Conservation (phyloP, 768 basidiomycete species). For the Baorangia bicolor region DNA sequence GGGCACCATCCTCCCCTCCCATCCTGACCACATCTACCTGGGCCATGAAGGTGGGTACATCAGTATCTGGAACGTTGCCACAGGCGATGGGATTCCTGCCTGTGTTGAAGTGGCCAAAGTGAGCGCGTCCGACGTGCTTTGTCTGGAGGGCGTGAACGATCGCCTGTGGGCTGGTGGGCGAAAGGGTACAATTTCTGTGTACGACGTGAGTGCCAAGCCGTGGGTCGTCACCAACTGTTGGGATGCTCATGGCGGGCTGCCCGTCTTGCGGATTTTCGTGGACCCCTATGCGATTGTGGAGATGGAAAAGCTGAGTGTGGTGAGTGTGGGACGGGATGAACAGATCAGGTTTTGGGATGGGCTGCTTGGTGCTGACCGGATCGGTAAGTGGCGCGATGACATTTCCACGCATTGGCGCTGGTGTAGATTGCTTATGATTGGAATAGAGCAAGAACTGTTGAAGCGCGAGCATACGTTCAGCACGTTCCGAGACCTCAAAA, state of each 20-base stretch:
- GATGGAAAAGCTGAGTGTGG: constrained; percentile 64
- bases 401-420: background rate
- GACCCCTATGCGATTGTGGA: constrained; percentile 77
- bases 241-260: constrained; percentile 72
- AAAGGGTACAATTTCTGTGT: constrained; percentile 79
- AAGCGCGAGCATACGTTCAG: constrained; percentile 77
- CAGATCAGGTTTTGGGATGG: constrained; percentile 87
- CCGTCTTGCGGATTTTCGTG: constrained; percentile 62
- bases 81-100: constrained; percentile 53
- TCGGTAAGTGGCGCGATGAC: constrained; percentile 55
- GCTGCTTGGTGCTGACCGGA: constrained; percentile 77
- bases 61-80: constrained; percentile 70
- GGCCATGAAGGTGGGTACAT: constrained; percentile 92
- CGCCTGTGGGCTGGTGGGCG: constrained; percentile 86
- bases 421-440: background rate
- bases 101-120: constrained; percentile 82
- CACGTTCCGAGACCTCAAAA: constrained; percentile 70
- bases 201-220: constrained; percentile 69
- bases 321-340: constrained; percentile 75
- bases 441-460: constrained; percentile 68
- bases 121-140: constrained; percentile 75
- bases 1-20: constrained; percentile 70
- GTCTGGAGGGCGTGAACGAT: constrained; percentile 80
- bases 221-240: constrained; percentile 89
- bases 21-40: constrained; percentile 68